These are phyloP conservation scores for Venturia asperata DNA, from an alignment of 2,329 filamentous ascomycete genomes.

Conservation along the genomic window DNA sequence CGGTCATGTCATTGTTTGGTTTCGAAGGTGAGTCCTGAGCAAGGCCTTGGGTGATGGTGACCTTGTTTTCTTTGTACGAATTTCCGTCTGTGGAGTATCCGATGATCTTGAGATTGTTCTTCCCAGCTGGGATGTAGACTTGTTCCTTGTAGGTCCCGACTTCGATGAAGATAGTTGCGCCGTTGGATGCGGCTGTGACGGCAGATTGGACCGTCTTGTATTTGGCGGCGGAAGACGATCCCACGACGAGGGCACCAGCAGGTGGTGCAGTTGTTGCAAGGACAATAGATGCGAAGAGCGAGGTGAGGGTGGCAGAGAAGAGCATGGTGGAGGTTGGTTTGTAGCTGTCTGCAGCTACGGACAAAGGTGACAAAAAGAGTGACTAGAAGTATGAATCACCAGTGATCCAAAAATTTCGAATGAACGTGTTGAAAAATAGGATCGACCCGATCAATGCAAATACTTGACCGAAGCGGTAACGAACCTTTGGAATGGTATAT, in stretches of 20 bases:
- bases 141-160: slow-evolving; percentile 56
- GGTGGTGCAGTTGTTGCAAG: slow-evolving; percentile 41
- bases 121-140: slow-evolving; percentile 45
- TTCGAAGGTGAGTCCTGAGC: slow-evolving; percentile 39
- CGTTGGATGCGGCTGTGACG: slow-evolving; percentile 45
- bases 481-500: slow-evolving; percentile 1
- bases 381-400: not conserved
- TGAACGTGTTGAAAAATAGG: not conserved
- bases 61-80: slow-evolving; percentile 50
- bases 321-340: not conserved
- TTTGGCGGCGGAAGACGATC: slow-evolving; percentile 31
- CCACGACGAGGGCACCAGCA: slow-evolving; percentile 46
- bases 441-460: not conserved
- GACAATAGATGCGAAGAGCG: slow-evolving; percentile 22
- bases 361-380: not conserved
- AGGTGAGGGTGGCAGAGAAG: slow-evolving; percentile 9
- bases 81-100: slow-evolving; percentile 51
- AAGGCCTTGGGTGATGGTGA: slow-evolving; percentile 46
- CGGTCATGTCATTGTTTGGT: slow-evolving; percentile 48
- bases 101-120: slow-evolving; percentile 48
- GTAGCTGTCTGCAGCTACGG: not conserved
- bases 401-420: not conserved
- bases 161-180: slow-evolving; percentile 57
- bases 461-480: not conserved
- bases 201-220: slow-evolving; percentile 50